Base-by-base conservation (phyloP, 2,329 filamentous ascomycete genomes). In the Xylariaceae sp. region DNA sequence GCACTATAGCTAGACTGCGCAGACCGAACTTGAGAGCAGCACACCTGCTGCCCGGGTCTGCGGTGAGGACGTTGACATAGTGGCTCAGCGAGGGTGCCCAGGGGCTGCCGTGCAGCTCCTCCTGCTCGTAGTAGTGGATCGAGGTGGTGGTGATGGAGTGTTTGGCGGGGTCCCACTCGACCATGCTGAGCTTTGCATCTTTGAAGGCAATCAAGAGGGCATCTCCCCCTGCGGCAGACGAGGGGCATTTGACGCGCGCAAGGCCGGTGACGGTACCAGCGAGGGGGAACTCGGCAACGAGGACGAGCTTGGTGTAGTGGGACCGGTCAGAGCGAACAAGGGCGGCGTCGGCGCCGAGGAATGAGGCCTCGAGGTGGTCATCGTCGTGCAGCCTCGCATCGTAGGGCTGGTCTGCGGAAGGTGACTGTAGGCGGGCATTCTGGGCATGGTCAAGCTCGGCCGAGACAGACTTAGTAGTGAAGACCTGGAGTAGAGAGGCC, bases 71-170 rank as follows among this genome's bases (percentile, higher is more conserved):
- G 69, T 88, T 96, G 70, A 85, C 81, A 67, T 87, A 90, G 57
- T 88, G 83, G 67, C 83, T 84, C 64, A 95, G 74, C 50, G 87
- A 82, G 47, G 87, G 81, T 46, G 88, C 85, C 87, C 91, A 97
- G 0, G 93, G 92, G 57, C 84, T 88, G 48, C 87, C 85, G 60
- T 88, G 84, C 56, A 93, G 77, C 67, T 96, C 92, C 66, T 97
- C 92, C 69, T 94, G 89, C 71, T 99, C 94, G 73, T 97, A 99
- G 77, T 92, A 97, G 75, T 99, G 94, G 64, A 99, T 93, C 47
- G 93, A 97, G 57, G 94, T 83, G 48, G 93, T 97, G 62, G 87
- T 86, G 62, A 97, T 85, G 47, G 83, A 82, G 70, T 89, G 80
- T 60, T 83, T 84, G 67, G 88, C 84, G 9, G 90, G 85, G 68